A percentile compares a stretch with the other conserved stretches of the same genome.
phyloP scores from a whole-genome alignment of 805 yeast species.

The Wickerhamiella domercqiae region DNA sequence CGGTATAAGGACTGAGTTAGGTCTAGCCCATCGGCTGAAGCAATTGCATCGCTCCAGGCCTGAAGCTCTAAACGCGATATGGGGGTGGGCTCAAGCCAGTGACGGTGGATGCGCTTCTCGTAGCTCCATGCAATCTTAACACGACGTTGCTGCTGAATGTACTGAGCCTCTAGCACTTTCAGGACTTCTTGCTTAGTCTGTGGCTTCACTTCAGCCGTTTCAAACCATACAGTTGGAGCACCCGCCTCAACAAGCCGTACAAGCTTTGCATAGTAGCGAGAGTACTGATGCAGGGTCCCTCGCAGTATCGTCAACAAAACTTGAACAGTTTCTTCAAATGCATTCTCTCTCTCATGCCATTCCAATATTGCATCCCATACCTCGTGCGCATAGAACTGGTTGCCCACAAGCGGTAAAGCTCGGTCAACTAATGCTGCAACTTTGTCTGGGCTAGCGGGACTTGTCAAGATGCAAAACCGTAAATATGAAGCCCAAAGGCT shows the following conservation, averaged over 20 bases:
- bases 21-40: conserved; percentile 23
- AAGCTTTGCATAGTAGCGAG: conserved; percentile 45
- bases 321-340: conserved; percentile 27
- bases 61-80: conserved; percentile 25
- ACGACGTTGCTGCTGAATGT: conserved; percentile 21
- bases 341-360: conserved; percentile 34
- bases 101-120: conserved; percentile 47
- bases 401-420: conserved; percentile 42
- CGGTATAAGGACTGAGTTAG: conserved; percentile 38
- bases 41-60: conserved; percentile 51
- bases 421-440: conserved; percentile 27
- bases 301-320: conserved; percentile 29
- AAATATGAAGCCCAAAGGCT: conserved; percentile 27
- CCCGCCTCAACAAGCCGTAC: conserved; percentile 13
- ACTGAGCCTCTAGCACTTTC: background rate
- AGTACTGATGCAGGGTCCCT: conserved; percentile 53
- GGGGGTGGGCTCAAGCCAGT: conserved; percentile 35
- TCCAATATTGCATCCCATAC: conserved; percentile 71
- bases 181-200: background rate
- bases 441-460: conserved; percentile 8
- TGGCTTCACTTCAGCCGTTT: background rate
- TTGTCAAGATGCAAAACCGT: conserved; percentile 14
- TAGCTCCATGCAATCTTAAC: conserved; percentile 54
- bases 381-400: conserved; percentile 59
- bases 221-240: background rate